Evolutionary conservation across 2,329 filamentous ascomycete species (phyloP), one percentile per base, ranked within the genome.

Genomic region (Sporothrix variecibatus): DNA sequence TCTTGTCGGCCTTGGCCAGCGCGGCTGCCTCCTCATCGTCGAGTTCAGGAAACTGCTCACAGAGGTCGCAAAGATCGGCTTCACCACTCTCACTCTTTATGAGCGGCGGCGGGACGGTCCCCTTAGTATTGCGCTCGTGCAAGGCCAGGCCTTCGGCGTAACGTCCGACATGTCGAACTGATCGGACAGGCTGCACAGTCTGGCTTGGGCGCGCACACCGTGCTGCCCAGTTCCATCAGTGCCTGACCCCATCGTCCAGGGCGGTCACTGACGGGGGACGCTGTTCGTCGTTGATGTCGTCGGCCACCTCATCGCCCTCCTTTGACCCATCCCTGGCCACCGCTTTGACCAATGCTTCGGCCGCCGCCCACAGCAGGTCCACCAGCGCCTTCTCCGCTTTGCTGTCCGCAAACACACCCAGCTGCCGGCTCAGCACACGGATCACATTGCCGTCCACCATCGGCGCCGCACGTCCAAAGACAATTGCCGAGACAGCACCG

Each of bases 361-460:
- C 89, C 0, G 87, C 87, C 5, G 85, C 85, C 89, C 89, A 91
- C 1, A 91, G 78, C 17, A 86, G 70, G 76, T 90, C 88, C 34
- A 87, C 83, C 15, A 86, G 83, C 1, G 78, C 76, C 77, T 86
- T 89, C 75, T 89, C 87, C 6, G 86, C 82, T 78, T 91, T 90
- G 15, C 86, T 85, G 76, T 90, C 87, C 12, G 84, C 87, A 51
- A 86, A 83, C 0, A 91, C 76, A 0, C 88, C 89, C 26, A 91
- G 81, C 79, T 91, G 89, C 31, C 89, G 82, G 75, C 88, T 90
- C 74, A 91, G 79, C 26, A 91, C 89, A 12, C 89, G 83, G 28
- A 89, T 79, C 8, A 91, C 89, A 74, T 91, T 91, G 11, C 89
- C 89, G 77, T 91, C 89, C 0, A 91, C 87, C 84, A 91, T 89